These are phyloP conservation scores for Blechomonas ayalai DNA, from an alignment of 208 protist species.

Conservation along the genomic window DNA sequence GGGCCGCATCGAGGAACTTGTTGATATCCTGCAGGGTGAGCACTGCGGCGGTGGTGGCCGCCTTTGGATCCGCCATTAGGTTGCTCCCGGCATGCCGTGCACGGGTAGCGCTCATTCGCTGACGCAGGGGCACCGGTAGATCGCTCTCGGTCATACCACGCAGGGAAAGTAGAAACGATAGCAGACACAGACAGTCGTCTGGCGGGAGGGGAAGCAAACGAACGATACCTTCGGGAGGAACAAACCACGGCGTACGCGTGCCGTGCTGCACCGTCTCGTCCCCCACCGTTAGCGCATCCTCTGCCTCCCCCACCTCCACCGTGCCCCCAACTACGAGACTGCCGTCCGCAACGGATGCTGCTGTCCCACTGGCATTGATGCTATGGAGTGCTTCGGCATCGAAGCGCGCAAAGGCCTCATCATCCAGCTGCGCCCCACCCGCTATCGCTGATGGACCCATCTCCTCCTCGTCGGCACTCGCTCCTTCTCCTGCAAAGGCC, in stretches of 20 bases:
- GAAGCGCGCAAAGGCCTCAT: constrained; percentile 14
- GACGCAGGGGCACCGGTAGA: constrained; percentile 15
- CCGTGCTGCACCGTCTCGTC: constrained; percentile 5
- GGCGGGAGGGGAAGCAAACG: constrained; percentile 32
- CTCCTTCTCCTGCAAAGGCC: not conserved
- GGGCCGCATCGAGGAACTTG: constrained; percentile 58
- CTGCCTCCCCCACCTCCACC: no score
- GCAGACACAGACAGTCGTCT: constrained; percentile 31
- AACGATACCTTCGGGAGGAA: constrained; percentile 39
- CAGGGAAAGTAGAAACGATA: constrained; percentile 55
- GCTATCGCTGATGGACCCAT: not conserved
- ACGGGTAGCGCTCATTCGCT: constrained; percentile 4
- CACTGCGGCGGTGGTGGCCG: not conserved
- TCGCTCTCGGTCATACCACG: constrained; percentile 35
- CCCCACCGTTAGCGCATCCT: not conserved
- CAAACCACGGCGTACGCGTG: constrained; percentile 40
- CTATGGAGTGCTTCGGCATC: constrained; percentile 2
- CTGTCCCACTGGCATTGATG: no score
- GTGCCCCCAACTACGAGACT: no score
- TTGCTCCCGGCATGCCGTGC: not conserved
- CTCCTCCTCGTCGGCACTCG: not conserved
- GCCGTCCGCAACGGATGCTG: no score
- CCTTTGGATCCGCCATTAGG: not conserved
- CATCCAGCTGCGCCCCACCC: constrained; percentile 4
- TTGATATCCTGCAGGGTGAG: constrained; percentile 49